phyloP scores from a whole-genome alignment of 179 eudicot species.

The Silene vulgaris region DNA sequence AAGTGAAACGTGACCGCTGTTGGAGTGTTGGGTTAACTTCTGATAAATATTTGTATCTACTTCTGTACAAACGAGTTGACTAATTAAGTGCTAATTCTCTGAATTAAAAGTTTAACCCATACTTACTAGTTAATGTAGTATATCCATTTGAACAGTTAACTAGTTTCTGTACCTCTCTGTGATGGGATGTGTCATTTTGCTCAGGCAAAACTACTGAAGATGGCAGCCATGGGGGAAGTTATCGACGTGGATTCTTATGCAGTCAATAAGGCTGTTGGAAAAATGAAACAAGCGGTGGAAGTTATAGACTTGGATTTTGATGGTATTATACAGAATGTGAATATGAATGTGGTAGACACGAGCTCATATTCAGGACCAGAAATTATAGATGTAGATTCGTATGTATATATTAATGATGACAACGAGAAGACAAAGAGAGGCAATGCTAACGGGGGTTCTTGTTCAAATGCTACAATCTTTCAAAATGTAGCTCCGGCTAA shows the following conservation, averaged over 20 bases:
- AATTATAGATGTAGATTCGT: constrained; percentile 10
- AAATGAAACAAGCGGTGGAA: neutral
- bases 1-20: neutral
- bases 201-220: constrained; percentile 7
- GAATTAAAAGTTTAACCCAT: neutral
- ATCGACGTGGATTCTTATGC: constrained; percentile 14
- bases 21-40: neutral
- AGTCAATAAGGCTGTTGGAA: constrained; percentile 11
- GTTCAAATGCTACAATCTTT: constrained; percentile 2
- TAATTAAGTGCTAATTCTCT: neutral
- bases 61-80: too few species aligned
- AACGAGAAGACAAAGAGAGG: neutral
- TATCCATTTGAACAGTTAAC: neutral
- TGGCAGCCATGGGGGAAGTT: constrained; percentile 8
- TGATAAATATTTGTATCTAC: neutral
- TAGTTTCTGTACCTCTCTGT: neutral
- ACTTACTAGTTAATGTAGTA: neutral
- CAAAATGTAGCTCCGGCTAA: neutral
- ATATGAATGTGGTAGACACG: constrained; percentile 3
- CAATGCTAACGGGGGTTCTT: neutral
- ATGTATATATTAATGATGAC: neutral
- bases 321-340: neutral
- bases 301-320: constrained; percentile 14
- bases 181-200: neutral
- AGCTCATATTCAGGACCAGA: neutral